Conservation (phyloP, 1,284 basidiomycete species). For the Ganoderma multipileum region DNA sequence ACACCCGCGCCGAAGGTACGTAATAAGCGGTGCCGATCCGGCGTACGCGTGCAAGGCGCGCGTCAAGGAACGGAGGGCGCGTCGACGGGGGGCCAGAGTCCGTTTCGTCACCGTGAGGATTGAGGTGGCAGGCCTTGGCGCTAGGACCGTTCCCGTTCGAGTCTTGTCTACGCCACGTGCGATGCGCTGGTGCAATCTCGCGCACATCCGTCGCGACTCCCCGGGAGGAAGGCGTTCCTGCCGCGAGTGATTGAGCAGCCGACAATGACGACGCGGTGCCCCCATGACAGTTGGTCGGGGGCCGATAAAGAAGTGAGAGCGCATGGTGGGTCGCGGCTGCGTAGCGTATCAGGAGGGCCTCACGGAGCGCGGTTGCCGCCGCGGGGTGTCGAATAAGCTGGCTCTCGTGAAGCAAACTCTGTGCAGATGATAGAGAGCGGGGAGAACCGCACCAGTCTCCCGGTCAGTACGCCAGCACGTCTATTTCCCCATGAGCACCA, state of each 20-base stretch:
- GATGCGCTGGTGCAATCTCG: conserved; percentile 8
- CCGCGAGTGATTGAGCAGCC: background rate
- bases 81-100: background rate
- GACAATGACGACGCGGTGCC: background rate
- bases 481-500: background rate
- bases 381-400: conserved; percentile 48
- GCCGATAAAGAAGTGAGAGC: conserved; percentile 21
- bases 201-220: conserved; percentile 19
- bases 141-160: background rate
- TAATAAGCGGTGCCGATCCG: conserved; percentile 51
- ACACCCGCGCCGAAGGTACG: conserved; percentile 52
- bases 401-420: conserved; percentile 58
- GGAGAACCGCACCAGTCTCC: conserved; percentile 29
- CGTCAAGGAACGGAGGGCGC: conserved; percentile 14
- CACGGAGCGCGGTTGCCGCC: conserved; percentile 49
- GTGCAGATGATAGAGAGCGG: conserved; percentile 22
- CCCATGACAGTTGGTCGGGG: background rate
- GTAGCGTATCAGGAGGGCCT: conserved; percentile 54
- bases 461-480: conserved; percentile 9
- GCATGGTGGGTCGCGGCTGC: conserved; percentile 36
- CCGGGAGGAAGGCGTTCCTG: background rate
- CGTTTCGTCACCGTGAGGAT: background rate
- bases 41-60: conserved; percentile 45
- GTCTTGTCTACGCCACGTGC: conserved; percentile 1
- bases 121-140: background rate